These are phyloP conservation scores for Aspergillus saccharolyticus DNA, from an alignment of 495 filamentous ascomycete species.

Conservation along the genomic window DNA sequence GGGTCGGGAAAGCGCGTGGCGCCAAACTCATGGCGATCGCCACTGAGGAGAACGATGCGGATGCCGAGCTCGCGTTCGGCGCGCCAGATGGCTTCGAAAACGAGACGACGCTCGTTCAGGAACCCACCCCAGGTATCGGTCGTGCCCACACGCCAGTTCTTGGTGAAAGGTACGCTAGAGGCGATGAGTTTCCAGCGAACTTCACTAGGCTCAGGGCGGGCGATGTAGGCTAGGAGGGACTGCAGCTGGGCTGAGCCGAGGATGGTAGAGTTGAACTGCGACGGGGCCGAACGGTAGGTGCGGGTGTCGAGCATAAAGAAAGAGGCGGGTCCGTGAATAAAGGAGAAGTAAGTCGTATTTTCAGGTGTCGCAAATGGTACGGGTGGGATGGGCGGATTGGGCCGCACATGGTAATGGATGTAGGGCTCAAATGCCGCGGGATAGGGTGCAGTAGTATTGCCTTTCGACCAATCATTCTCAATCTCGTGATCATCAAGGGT, in stretches of 20 bases:
- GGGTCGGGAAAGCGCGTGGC: constrained; percentile 84
- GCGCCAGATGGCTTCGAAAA: constrained; percentile 91
- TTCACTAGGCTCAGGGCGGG: constrained; percentile 59
- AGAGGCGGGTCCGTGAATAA: constrained; percentile 80
- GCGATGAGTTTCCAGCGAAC: constrained; percentile 92
- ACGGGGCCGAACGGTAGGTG: constrained; percentile 67
- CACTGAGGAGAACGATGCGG: constrained; percentile 79
- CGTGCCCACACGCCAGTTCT: constrained; percentile 84
- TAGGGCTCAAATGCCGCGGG: constrained; percentile 78
- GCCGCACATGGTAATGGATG: constrained; percentile 73
- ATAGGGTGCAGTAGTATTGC: constrained; percentile 68
- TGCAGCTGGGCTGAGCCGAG: constrained; percentile 74
- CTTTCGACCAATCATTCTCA: constrained; percentile 76
- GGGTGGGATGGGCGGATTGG: constrained; percentile 68
- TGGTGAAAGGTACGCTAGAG: constrained; percentile 87
- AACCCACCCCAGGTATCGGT: constrained; percentile 92
- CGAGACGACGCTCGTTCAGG: constrained; percentile 65
- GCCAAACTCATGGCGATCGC: constrained; percentile 92
- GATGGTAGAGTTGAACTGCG: constrained; percentile 69
- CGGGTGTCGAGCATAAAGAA: constrained; percentile 96
- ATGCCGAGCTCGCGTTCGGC: constrained; percentile 59
- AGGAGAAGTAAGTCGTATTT: constrained; percentile 74
- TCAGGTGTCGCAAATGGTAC: constrained; percentile 33
- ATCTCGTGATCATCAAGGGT: constrained; percentile 97
- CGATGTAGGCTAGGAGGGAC: constrained; percentile 74